phyloP scores from a whole-genome alignment of 2,329 filamentous ascomycete genomes.

The Zymoseptoria passerinii region DNA sequence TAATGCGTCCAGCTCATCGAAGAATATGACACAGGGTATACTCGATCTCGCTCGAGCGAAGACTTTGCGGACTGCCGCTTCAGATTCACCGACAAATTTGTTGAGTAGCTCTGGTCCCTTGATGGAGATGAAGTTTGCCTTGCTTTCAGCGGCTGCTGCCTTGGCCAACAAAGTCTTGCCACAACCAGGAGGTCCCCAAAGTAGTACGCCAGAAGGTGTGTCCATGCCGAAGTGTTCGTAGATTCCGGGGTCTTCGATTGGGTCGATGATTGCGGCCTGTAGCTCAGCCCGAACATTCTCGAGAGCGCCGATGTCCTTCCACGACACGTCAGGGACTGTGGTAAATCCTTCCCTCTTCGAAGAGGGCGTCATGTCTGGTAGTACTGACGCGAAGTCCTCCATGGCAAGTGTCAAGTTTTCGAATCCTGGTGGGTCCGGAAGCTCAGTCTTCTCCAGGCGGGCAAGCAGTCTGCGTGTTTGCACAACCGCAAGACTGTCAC shows the following conservation, averaged over 20 bases:
- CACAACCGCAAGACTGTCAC: constrained; percentile 40
- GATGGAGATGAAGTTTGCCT: constrained; percentile 96
- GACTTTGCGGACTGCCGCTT: constrained; percentile 83
- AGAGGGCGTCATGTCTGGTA: constrained; percentile 68
- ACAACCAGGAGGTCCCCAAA: constrained; percentile 95
- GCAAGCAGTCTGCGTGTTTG: constrained; percentile 32
- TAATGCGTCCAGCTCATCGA: constrained; percentile 91
- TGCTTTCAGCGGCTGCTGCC: constrained; percentile 88
- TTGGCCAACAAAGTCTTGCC: constrained; percentile 95
- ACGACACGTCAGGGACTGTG: constrained; percentile 86
- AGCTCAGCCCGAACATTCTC: constrained; percentile 71
- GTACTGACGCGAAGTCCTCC: constrained; percentile 63
- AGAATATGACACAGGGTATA: constrained; percentile 91
- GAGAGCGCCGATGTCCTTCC: constrained; percentile 84
- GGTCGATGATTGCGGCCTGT: constrained; percentile 76
- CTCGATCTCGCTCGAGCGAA: constrained; percentile 81
- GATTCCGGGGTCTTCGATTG: constrained; percentile 71
- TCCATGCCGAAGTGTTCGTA: constrained; percentile 72
- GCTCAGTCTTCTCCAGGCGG: constrained; percentile 38
- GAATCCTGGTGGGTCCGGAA: constrained; percentile 45
- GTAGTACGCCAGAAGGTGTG: constrained; percentile 75
- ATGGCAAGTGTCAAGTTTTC: constrained; percentile 52
- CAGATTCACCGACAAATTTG: constrained; percentile 95
- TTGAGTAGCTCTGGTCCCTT: constrained; percentile 94
- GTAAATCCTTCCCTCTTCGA: constrained; percentile 91